phyloP scores from a whole-genome alignment of 73 alveolate species.

The Paramecium tetraurelia region DNA sequence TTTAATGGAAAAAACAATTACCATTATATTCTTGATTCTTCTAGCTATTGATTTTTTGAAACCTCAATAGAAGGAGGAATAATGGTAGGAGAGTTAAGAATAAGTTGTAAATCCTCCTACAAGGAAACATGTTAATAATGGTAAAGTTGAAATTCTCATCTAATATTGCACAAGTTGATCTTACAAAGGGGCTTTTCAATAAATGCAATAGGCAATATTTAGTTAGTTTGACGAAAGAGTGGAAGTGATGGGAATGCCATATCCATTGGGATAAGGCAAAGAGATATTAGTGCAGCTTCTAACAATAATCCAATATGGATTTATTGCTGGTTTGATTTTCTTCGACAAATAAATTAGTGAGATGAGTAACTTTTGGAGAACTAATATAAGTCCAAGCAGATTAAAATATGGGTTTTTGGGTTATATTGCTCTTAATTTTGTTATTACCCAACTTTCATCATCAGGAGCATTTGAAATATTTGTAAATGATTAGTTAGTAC shows the following conservation, averaged over 20 bases:
- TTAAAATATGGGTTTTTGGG: background rate
- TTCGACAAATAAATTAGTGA: background rate
- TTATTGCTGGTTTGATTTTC: background rate
- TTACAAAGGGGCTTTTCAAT: conserved; percentile 24
- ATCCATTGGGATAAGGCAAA: background rate
- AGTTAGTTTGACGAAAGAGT: background rate
- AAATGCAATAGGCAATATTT: background rate
- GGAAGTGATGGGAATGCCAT: background rate
- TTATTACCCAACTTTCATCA: background rate
- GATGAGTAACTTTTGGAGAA: background rate
- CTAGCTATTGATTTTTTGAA: background rate
- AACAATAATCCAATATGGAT: conserved; percentile 15
- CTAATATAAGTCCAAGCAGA: background rate
- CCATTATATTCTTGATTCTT: background rate
- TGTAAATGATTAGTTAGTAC: background rate
- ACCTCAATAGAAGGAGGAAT: background rate
- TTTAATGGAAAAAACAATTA: background rate
- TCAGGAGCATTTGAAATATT: conserved; percentile 31
- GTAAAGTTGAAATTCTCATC: background rate
- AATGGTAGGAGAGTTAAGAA: background rate
- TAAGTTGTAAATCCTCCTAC: background rate
- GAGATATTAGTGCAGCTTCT: background rate
- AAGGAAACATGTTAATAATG: background rate
- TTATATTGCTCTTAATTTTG: background rate
- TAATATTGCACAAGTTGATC: conserved; percentile 44